Evolutionary conservation across 1,139 yeast species (phyloP).

Genomic region (Suhomyces choctaworum): DNA sequence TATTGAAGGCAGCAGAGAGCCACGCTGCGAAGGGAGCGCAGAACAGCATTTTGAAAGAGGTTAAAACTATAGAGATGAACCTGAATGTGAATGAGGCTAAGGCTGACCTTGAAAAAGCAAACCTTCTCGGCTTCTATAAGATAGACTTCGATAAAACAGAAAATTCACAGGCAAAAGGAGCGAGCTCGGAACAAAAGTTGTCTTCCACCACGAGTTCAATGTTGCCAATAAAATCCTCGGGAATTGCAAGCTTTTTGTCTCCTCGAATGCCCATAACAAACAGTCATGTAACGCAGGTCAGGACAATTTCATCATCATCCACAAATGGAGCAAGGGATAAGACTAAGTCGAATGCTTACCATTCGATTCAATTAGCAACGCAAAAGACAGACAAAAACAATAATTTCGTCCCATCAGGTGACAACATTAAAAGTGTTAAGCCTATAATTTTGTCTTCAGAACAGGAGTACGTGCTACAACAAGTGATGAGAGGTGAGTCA

Average conservation of each 20-base stretch:
- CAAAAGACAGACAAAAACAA: constrained; percentile 13
- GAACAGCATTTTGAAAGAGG: constrained; percentile 4
- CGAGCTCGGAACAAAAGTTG: neutral
- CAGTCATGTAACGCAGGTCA: neutral
- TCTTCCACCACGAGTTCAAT: too few relatives aligned
- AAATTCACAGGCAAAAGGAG: neutral
- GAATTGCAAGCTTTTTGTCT: neutral
- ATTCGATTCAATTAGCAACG: constrained; percentile 26
- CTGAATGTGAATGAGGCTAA: constrained; percentile 1
- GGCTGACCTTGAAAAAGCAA: constrained; percentile 2
- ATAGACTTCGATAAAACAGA: constrained; percentile 6
- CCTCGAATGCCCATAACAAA: neutral
- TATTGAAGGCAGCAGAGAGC: constrained; percentile 13
- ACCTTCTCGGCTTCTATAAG: constrained; percentile 10
- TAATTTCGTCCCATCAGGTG: constrained; percentile 6
- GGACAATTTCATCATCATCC: constrained; percentile 12
- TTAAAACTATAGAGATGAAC: constrained; percentile 4
- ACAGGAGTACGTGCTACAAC: constrained; percentile 40
- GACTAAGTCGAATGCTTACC: constrained; percentile 11
- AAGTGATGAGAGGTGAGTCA: constrained; percentile 48
- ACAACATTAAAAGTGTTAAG: constrained; percentile 27
- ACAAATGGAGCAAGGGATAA: constrained; percentile 9
- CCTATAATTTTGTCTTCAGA: constrained; percentile 43
- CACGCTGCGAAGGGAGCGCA: constrained; percentile 1
- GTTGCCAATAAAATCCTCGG: neutral